Evolutionary conservation across 345 rosid genomes (phyloP), one percentile per base, ranked within the genome.

Genomic region (rapeseed (Brassica napus)): DNA sequence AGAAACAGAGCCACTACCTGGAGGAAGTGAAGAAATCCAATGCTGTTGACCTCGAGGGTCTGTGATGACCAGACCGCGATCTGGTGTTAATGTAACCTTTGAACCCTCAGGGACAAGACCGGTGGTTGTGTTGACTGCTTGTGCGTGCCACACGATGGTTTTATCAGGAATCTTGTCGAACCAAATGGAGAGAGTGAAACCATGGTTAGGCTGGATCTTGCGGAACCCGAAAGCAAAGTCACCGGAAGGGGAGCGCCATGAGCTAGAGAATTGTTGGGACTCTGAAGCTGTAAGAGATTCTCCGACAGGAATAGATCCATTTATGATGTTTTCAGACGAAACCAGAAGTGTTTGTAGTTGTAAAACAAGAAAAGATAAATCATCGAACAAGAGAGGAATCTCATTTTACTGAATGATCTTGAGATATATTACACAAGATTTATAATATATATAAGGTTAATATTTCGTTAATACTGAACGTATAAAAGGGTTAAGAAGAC

Each of bases 101-200:
- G 60, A 16, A 54, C 60, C 60, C 16, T 24, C 24, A 16, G 60
- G 60, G 60, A 54, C 60, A 7, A 54, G 60, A 0, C 60, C 24
- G 4, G 24, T 54, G 6, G 60, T 54, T 7, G 60, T 54, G 7
- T 54, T 54, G 24, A 54, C 60, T 9, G 23, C 8, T 54, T 54
- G 59, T 54, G 59, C 23, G 6, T 54, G 59, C 59, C 59, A 54
- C 59, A 54, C 59, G 59, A 54, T 54, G 59, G 59, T 54, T 54
- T 54, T 54, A 24, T 16, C 23, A 6, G 59, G 59, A 54, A 54
- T 54, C 59, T 54, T 54, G 23, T 54, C 59, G 59, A 54, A 54
- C 59, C 59, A 52, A n/a, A 52, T 5, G 58, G 58, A 52, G 18
- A 54, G 59, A 54, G 23, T 7, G 59, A 54, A 54, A 54, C 59